Conservation (phyloP, 192 early-diverging fungal genomes). For the Coemansia sp. region DNA sequence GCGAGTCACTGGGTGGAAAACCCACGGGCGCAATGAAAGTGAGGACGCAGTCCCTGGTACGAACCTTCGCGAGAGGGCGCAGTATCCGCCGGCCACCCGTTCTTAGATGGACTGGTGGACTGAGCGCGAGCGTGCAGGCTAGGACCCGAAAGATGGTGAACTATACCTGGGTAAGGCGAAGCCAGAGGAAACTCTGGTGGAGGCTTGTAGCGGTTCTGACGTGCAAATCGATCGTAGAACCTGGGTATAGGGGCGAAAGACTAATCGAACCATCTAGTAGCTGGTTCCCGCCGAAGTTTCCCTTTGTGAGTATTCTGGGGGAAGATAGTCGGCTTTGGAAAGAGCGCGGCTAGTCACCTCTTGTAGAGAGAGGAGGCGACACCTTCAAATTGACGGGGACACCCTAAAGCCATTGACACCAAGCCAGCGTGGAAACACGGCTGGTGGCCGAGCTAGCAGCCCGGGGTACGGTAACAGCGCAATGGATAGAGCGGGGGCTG, state of each 20-base stretch:
- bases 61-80: conserved; percentile 34
- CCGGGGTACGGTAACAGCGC: too few relatives aligned
- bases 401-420: too few relatives aligned
- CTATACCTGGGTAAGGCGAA: conserved; percentile 80
- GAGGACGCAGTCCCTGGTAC: conserved; percentile 30
- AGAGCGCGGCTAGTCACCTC: too few relatives aligned
- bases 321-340: background rate
- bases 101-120: conserved; percentile 50
- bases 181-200: conserved; percentile 79
- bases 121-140: conserved; percentile 65
- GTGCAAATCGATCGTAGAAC: conserved; percentile 77
- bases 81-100: conserved; percentile 57
- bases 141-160: conserved; percentile 83
- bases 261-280: conserved; percentile 84
- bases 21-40: conserved; percentile 59
- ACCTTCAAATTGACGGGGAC: conserved; percentile 1
- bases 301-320: conserved; percentile 29
- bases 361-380: background rate
- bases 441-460: too few relatives aligned
- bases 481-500: too few relatives aligned
- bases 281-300: conserved; percentile 84
- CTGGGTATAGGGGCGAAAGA: conserved; percentile 82
- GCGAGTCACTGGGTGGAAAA: conserved; percentile 64
- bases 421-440: too few relatives aligned
- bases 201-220: conserved; percentile 73